A percentile compares a stretch with the other conserved stretches of the same genome.
These are phyloP conservation scores for Sambucus nigra DNA, from an alignment of 129 eudicot species.

Conservation along the genomic window DNA sequence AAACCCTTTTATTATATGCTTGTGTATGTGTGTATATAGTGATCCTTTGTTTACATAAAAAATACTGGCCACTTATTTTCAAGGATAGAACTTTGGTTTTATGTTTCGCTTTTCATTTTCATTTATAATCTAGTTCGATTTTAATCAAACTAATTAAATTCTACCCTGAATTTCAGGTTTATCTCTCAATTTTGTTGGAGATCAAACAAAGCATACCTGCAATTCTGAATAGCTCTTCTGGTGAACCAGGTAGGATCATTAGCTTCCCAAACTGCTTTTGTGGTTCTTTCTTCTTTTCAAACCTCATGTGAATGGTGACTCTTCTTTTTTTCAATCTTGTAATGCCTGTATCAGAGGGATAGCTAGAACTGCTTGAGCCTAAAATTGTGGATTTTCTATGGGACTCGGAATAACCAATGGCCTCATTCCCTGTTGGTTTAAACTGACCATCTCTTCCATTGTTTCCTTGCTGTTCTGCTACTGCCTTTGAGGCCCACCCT, in stretches of 20 bases:
- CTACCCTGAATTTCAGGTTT: slow-evolving; percentile 9
- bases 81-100: not conserved
- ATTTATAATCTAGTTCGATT: not conserved
- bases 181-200: not conserved
- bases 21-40: too few relatives aligned
- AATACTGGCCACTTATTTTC: not conserved
- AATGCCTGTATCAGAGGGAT: slow-evolving; percentile 21
- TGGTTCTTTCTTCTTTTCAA: slow-evolving; percentile 12
- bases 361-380: slow-evolving; percentile 27
- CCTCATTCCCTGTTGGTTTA: too few relatives aligned
- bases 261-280: slow-evolving; percentile 48
- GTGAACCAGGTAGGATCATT: slow-evolving; percentile 69
- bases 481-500: too few relatives aligned
- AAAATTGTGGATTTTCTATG: too few relatives aligned
- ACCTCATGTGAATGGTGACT: slow-evolving; percentile 68
- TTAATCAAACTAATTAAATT: slow-evolving; percentile 7
- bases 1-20: too few relatives aligned
- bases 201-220: slow-evolving; percentile 50
- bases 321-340: slow-evolving; percentile 30
- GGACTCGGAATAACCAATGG: too few relatives aligned
- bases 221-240: slow-evolving; percentile 47
- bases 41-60: too few relatives aligned
- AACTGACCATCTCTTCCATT: too few relatives aligned
- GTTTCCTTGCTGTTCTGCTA: too few relatives aligned
- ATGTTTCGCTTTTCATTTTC: not conserved